A percentile compares a stretch with the other conserved stretches of the same genome.
Conservation (phyloP, 139 green algal genomes). For the Desmodesmus armatus region DNA sequence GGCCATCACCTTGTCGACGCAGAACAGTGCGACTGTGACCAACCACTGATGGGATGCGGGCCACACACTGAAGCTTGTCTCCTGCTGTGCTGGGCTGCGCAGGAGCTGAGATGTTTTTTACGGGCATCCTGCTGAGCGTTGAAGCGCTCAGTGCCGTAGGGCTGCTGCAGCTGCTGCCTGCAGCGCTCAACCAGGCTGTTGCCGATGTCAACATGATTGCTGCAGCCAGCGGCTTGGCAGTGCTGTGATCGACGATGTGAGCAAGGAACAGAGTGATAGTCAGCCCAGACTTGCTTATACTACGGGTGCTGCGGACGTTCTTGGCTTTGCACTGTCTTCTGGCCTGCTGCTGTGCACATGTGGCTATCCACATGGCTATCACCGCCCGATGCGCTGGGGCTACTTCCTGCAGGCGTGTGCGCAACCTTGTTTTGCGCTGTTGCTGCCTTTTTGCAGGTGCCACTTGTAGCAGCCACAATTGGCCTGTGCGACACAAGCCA, state of each 20-base stretch:
- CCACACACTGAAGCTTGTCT: not conserved
- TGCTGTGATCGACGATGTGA: no score
- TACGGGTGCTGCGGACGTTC: no score
- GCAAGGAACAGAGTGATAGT: no score
- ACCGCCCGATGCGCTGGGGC: no score
- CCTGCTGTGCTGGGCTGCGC: conserved; percentile 48
- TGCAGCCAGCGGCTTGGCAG: no score
- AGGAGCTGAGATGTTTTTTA: conserved; percentile 80
- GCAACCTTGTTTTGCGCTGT: no score
- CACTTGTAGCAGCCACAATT: conserved; percentile 81
- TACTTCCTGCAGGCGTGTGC: no score
- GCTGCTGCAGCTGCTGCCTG: conserved; percentile 66
- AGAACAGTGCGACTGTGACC: not conserved
- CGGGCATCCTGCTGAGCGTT: conserved; percentile 79
- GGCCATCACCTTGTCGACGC: not conserved
- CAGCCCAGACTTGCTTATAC: no score
- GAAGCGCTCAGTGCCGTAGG: conserved; percentile 69
- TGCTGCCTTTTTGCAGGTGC: no score
- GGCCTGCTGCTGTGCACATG: no score
- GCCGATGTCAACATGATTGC: conserved; percentile 62
- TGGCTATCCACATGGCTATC: no score
- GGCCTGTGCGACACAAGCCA: conserved; percentile 74
- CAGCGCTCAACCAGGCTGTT: conserved; percentile 57
- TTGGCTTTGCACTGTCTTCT: no score
- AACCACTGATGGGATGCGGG: not conserved